Evolutionary conservation across 2,329 filamentous ascomycete species (phyloP), one percentile per base, ranked within the genome.

Genomic region (Capronia americana): DNA sequence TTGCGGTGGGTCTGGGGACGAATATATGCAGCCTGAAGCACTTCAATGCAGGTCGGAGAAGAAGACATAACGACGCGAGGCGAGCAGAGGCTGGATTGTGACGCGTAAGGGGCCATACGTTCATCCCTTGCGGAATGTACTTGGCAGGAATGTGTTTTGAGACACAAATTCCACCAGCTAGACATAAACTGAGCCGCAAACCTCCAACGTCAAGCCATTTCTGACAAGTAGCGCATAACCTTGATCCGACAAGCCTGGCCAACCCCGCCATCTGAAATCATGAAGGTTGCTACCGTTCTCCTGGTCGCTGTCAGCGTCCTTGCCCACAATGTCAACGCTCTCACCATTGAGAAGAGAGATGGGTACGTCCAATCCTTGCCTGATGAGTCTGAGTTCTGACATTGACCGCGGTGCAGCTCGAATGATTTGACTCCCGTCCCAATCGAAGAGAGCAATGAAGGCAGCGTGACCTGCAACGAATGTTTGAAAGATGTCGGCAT

Each of bases 81-180:
- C 38, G 23, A 57, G 38, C 23, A 46, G 55, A 53, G 30, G 26
- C 59, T 38, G 63, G 63, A 32, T 28, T 38, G 60, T 53, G 54
- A 64, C 66, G 57, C 63, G 60, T 56, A 51, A 28, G 26, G 26
- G 46, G 5, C 23, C 41, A 34, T 23, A 26, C 26, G 12, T 28
- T 41, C 51, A 26, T 61, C 56, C 51, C 46, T 54, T 54, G 53
- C 60, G 67, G 67, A 69, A 69, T 69, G 67, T 66, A 51, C 64
- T 69, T 69, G 67, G 64, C 67, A 64, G 58, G 67, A 69, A 69
- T 69, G 67, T 64, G 64, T 17, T 28, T 24, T 55, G 59, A 62
- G 20, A 57, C 38, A 38, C 38, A 38, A 57, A 56, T 57, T 24
- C 46, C 32, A 23, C 48, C 38, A 44, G 38, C 20, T 51, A 14